These are phyloP conservation scores for Cyclotella atomus DNA, from an alignment of 108 stramenopile species.

Conservation along the genomic window DNA sequence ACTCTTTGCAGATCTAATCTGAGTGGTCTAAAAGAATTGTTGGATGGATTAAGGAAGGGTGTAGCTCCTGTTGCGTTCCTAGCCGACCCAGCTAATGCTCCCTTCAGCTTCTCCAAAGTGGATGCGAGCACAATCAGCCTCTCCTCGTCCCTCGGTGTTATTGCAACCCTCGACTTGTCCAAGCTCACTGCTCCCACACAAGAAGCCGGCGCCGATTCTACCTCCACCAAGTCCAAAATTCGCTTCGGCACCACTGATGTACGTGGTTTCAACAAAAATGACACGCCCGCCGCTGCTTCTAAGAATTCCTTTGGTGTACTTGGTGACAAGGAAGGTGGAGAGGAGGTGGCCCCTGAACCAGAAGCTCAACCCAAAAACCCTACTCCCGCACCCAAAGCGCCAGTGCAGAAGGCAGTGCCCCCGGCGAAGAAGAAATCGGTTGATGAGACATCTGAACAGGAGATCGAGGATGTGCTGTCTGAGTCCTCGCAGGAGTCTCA, in stretches of 20 bases:
- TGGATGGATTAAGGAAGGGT: no score
- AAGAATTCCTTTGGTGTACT: not conserved
- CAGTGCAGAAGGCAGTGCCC: not conserved
- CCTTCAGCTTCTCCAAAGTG: not conserved
- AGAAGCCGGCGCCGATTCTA: no score
- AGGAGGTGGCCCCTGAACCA: not conserved
- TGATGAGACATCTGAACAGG: not conserved
- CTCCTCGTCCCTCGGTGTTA: not conserved
- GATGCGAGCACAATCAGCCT: not conserved
- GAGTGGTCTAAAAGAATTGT: not conserved
- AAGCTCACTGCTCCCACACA: not conserved
- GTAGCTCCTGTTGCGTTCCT: not conserved
- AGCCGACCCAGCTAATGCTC: not conserved
- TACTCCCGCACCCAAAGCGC: not conserved
- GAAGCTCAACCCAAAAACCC: no score
- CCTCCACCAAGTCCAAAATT: not conserved
- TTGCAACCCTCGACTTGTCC: not conserved
- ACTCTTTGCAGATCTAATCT: not conserved
- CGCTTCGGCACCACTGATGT: not conserved
- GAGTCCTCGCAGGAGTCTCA: not conserved
- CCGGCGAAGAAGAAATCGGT: no score
- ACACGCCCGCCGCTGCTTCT: not conserved
- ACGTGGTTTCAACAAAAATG: not conserved
- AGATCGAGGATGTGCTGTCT: not conserved
- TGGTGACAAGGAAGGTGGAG: not conserved